Percentiles rank a stretch among this genome's conserved stretches.
Evolutionary conservation across 2,329 filamentous ascomycete genomes (phyloP).

Genomic region (Lecanicillium sp.): DNA sequence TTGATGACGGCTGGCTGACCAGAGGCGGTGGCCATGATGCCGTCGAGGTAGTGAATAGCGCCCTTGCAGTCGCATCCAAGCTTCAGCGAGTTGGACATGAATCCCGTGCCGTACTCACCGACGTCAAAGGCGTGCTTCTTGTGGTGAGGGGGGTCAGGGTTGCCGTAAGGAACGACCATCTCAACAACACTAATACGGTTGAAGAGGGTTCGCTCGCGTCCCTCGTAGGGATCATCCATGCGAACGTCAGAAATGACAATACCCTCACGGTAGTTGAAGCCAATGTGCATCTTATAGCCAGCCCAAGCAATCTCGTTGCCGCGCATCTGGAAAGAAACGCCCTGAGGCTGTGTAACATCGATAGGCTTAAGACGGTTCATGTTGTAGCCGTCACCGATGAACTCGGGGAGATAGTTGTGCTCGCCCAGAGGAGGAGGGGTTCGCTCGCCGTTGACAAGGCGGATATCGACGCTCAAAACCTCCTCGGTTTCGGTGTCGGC

Average conservation of each 20-base stretch:
- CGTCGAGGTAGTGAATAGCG: conserved; percentile 49
- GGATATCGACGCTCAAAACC: conserved; percentile 34
- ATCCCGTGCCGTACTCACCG: conserved; percentile 56
- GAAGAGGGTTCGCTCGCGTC: conserved; percentile 47
- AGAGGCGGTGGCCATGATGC: conserved; percentile 58
- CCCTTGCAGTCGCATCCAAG: conserved; percentile 65
- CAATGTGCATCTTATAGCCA: conserved; percentile 63
- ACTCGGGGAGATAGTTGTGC: conserved; percentile 29
- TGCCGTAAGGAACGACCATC: conserved; percentile 64
- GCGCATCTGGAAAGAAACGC: conserved; percentile 36
- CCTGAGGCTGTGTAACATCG: conserved; percentile 30
- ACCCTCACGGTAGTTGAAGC: conserved; percentile 64
- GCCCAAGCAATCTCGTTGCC: conserved; percentile 47
- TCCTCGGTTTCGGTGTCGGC: conserved; percentile 39
- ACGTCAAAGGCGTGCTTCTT: conserved; percentile 63
- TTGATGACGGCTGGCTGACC: conserved; percentile 62
- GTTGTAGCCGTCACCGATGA: conserved; percentile 24
- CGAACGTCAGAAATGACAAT: conserved; percentile 61
- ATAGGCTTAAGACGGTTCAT: conserved; percentile 27
- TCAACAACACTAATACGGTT: conserved; percentile 61
- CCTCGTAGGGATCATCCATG: conserved; percentile 44
- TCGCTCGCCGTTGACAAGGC: conserved; percentile 35
- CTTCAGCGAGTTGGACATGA: conserved; percentile 57
- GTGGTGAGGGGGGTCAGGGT: conserved; percentile 54
- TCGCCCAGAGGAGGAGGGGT: conserved; percentile 33